A percentile compares a stretch with the other conserved stretches of the same genome.
Evolutionary conservation across 2,329 filamentous ascomycete species (phyloP).

Genomic region (Periconia macrospinosa): DNA sequence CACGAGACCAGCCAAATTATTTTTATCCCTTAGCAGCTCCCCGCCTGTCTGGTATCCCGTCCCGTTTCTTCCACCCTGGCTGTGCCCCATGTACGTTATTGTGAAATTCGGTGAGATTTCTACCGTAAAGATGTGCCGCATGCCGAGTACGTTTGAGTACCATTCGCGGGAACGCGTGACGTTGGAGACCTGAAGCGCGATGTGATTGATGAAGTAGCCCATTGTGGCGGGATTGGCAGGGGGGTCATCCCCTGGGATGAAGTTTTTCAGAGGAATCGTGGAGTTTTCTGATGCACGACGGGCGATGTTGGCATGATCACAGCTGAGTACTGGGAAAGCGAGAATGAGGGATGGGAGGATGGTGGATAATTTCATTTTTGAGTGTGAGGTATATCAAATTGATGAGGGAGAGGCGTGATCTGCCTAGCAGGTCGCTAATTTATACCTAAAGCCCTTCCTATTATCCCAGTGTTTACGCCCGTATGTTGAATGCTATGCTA

Average conservation of each 20-base stretch:
- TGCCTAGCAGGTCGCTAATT: too few species aligned
- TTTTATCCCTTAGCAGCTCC: constrained; percentile 40
- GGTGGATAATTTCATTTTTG: background rate
- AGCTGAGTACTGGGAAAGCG: constrained; percentile 2
- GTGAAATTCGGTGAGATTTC: constrained; percentile 29
- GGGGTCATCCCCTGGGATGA: constrained; percentile 20
- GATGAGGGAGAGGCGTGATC: too few species aligned
- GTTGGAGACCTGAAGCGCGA: constrained; percentile 37
- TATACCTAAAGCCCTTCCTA: too few species aligned
- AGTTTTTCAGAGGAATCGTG: background rate
- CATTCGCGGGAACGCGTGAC: constrained; percentile 35
- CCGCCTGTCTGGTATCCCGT: constrained; percentile 41
- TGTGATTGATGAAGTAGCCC: constrained; percentile 43
- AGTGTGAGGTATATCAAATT: too few species aligned
- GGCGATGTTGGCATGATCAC: constrained; percentile 4
- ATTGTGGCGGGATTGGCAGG: constrained; percentile 32
- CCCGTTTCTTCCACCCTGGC: constrained; percentile 43
- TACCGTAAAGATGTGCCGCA: constrained; percentile 41
- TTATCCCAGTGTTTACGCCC: too few species aligned
- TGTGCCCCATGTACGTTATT: constrained; percentile 42
- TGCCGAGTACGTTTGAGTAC: constrained; percentile 39
- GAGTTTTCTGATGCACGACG: constrained; percentile 3
- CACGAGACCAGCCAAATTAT: constrained; percentile 36
- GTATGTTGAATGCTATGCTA: too few species aligned
- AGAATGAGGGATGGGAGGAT: constrained; percentile 1